phyloP scores from a whole-genome alignment of 768 basidiomycete genomes.

The Pleurotus sapidus region DNA sequence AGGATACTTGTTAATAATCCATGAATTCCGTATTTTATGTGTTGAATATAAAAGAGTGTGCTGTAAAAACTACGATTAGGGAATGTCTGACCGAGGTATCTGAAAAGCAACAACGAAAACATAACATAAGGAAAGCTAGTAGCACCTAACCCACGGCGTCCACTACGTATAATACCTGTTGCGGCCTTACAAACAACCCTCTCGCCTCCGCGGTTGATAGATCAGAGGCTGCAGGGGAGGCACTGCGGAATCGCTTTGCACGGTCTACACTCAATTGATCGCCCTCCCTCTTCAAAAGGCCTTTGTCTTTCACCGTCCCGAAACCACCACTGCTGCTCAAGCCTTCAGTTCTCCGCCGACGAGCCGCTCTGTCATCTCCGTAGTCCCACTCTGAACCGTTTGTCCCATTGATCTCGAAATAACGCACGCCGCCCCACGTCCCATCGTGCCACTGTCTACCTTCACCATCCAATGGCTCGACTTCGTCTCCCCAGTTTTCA shows the following conservation, averaged over 20 bases:
- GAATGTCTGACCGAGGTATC: neutral
- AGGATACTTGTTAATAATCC: no score
- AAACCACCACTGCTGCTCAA: constrained; percentile 23
- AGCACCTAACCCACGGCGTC: constrained; percentile 59
- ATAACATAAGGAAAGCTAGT: neutral
- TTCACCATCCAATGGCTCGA: constrained; percentile 23
- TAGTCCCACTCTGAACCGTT: constrained; percentile 63
- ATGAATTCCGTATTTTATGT: neutral
- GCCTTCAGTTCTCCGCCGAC: constrained; percentile 43
- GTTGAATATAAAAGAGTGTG: neutral
- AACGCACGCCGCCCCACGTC: constrained; percentile 74
- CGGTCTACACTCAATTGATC: constrained; percentile 47
- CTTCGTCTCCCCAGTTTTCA: constrained; percentile 43
- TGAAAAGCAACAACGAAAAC: neutral
- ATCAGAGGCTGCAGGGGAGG: constrained; percentile 63
- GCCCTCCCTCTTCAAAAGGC: constrained; percentile 37
- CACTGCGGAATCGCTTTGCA: constrained; percentile 70
- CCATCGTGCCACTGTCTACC: constrained; percentile 89
- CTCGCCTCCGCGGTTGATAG: constrained; percentile 53
- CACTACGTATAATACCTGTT: constrained; percentile 85
- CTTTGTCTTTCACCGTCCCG: constrained; percentile 20
- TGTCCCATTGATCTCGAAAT: constrained; percentile 64
- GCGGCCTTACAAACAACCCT: constrained; percentile 81
- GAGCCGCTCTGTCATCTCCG: constrained; percentile 44
- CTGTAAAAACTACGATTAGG: neutral